Base-by-base conservation (phyloP, 768 basidiomycete species). In the Piloderma croceum region DNA sequence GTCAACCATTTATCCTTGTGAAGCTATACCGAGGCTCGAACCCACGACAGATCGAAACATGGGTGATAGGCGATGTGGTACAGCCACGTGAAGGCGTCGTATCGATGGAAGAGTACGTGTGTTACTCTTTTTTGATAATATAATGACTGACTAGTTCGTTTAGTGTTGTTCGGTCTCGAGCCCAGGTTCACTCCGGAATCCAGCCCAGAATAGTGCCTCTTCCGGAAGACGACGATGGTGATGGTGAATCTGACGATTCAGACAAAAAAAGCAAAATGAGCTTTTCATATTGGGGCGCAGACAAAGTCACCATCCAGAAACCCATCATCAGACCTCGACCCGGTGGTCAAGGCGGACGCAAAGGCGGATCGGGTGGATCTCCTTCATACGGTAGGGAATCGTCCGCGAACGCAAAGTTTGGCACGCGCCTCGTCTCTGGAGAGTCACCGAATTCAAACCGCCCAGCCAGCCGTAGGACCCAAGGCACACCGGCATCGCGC, bases 241-340 rank as follows among this genome's bases (percentile, higher is more conserved):
- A 52, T 13, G 62, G 56, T 17, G 85, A 88, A 21, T 89, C 88
- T 3, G 84, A 87, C 49, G 85, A 90, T 52, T 90, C 86, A 9
- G 88, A 90, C 59, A 77, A 81, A 65, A 86, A 89, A 68, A 87
- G 82, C 69, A 90, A 90, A 61, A 90, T 90, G 89, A 87, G 85
- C 67, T 90, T 90, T 64, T 90, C 87, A 5, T 92, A 90, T 56
- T 90, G 88, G 87, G 88, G 89, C 19, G 89, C 89, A 23, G 89
- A 91, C 67, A 89, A 89, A 63, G 75, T 91, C 52, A 91, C 89
- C 1, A 76, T 91, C 17, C 85, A 89, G 58, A 85, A 85, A 50
- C 85, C 88, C 2, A 60, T 79, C 29, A 58, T 81, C 51, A 83
- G 81, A 18, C 46, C 20, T 56, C 64, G 65, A 44, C 59, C 63